Evolutionary conservation across 805 yeast genomes (phyloP), one percentile per base, ranked within the genome.

Genomic region (Wickerhamomyces canadensis): DNA sequence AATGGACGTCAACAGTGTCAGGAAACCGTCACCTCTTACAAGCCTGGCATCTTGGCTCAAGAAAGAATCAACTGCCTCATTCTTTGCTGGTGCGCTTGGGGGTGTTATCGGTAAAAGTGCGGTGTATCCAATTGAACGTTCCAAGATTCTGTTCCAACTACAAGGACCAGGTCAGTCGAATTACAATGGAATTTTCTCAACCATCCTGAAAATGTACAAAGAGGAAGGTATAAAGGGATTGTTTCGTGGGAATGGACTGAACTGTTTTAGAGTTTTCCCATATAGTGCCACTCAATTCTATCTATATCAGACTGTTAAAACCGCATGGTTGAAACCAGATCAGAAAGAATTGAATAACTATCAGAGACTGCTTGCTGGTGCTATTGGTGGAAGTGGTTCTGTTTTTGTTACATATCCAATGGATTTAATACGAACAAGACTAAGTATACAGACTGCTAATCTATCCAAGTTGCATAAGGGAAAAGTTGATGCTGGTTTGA

Each of bases 201-300:
- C 96, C 0, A 77, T 93, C 11, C 55, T 63, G 42, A 79, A 82
- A 45, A 84, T 91, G 72, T 89, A 87, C 72, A 64, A 62, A 37
- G 96, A 87, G 41, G 98, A 91, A 66, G 97, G 98, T n/a, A 70
- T 84, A 68, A 72, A 77, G 37, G 98, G 98, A 0, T 65, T 84
- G 50, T 85, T 86, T 60, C 67, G 98, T 33, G 98, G 98, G 1
- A 91, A 91, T 60, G 85, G 91, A 0, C 68, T 86, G 43, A 91
- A 91, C 58, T 89, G 97, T 66, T 61, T 91, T 2, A 68, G 98
- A 37, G 86, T 93, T 19, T 77, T 91, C 43, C 98, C 98, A 1
- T 91, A 91, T 55, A 80, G 91, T 41, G 97, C 98, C 1, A 94
- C 88, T 12, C 98, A 91, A 62, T 91, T 86, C 63, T 75, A 87